Conservation (phyloP, 78 protist genomes). For the Chrysochromulina parva region DNA sequence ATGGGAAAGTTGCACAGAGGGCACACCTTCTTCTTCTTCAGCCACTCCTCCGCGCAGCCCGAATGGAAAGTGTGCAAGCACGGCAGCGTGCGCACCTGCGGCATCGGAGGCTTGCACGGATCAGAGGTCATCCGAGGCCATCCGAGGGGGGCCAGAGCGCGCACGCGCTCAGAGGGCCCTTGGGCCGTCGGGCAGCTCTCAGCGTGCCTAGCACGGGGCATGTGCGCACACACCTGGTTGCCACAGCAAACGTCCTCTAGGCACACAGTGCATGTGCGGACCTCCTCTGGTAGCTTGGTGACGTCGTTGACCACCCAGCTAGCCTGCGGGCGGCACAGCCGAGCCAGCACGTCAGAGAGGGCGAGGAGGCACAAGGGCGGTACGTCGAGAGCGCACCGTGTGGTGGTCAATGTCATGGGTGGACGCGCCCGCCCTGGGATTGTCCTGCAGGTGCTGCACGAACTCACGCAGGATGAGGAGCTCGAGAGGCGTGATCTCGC, state of each 20-base stretch:
- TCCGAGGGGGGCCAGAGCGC: too few relatives aligned
- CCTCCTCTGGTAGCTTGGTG: background rate
- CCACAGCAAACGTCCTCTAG: conserved; percentile 32
- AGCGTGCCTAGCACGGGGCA: too few relatives aligned
- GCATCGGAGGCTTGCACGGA: too few relatives aligned
- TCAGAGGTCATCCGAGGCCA: too few relatives aligned
- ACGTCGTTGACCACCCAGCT: background rate
- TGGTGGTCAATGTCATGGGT: background rate
- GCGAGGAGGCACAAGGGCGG: too few relatives aligned
- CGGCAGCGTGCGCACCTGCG: conserved; percentile 40
- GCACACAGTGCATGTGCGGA: conserved; percentile 52
- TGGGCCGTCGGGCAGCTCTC: too few relatives aligned
- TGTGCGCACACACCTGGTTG: too few relatives aligned
- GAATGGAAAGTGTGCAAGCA: conserved; percentile 58
- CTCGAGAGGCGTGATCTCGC: conserved; percentile 22
- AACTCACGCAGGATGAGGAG: conserved; percentile 19
- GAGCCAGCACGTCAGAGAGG: too few relatives aligned
- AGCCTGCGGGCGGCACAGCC: too few relatives aligned
- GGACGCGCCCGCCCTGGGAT: background rate
- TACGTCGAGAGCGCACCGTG: too few relatives aligned
- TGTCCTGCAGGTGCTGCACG: conserved; percentile 10
- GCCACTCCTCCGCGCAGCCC: conserved; percentile 63
- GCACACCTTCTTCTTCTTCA: conserved; percentile 32
- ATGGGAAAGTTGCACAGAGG: conserved; percentile 44
- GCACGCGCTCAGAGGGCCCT: too few relatives aligned